Percentiles rank a stretch among this genome's conserved stretches.
phyloP scores from a whole-genome alignment of 106 monocot species.

The Gastrodia elata region DNA sequence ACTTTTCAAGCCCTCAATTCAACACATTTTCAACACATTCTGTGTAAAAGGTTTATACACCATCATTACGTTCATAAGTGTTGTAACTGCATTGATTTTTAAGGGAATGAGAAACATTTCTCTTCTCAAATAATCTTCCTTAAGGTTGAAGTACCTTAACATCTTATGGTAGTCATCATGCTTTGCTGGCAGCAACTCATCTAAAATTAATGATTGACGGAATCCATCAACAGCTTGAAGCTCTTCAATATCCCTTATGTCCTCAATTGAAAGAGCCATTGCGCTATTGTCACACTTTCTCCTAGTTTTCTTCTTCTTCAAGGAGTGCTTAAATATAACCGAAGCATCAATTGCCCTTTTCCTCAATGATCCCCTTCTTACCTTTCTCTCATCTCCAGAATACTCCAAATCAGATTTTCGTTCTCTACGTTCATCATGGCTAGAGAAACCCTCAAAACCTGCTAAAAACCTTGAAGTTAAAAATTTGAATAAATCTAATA shows the following conservation, averaged over 20 bases:
- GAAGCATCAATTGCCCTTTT: slow-evolving; percentile 53
- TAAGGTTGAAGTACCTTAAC: slow-evolving; percentile 23
- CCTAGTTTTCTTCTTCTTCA: slow-evolving; percentile 24
- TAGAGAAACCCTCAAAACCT: slow-evolving; percentile 52
- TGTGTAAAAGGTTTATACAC: neutral
- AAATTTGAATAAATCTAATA: neutral
- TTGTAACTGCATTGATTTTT: neutral
- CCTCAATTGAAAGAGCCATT: slow-evolving; percentile 16
- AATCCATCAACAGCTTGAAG: slow-evolving; percentile 40
- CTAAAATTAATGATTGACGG: slow-evolving; percentile 39
- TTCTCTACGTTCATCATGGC: slow-evolving; percentile 34
- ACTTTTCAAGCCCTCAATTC: neutral
- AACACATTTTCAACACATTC: neutral
- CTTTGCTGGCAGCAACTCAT: slow-evolving; percentile 35
- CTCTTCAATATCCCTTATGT: slow-evolving; percentile 32
- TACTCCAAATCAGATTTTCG: slow-evolving; percentile 41
- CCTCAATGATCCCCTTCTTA: slow-evolving; percentile 43
- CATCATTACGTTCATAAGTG: neutral
- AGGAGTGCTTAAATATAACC: slow-evolving; percentile 42
- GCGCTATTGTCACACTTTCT: slow-evolving; percentile 9
- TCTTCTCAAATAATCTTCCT: neutral
- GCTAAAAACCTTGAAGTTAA: slow-evolving; percentile 4
- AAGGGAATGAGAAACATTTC: neutral
- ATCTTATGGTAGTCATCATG: slow-evolving; percentile 52
- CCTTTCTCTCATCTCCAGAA: slow-evolving; percentile 54